These are phyloP conservation scores for Mrakia blollopis DNA, from an alignment of 768 basidiomycete species.

Conservation along the genomic window DNA sequence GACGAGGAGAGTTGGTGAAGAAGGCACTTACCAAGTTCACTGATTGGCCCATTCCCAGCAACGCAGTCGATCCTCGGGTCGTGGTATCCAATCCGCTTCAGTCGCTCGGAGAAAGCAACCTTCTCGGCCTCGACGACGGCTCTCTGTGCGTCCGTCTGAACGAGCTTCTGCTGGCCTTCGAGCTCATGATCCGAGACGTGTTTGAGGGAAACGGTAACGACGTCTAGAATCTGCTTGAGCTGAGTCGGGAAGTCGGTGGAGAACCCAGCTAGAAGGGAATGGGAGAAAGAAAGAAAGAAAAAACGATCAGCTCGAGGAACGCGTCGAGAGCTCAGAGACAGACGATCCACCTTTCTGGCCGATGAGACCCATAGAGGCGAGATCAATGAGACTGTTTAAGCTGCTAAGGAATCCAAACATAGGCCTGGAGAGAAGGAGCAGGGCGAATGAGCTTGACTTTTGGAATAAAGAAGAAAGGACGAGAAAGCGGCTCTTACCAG, in stretches of 20 bases:
- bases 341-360: slow-evolving; percentile 80
- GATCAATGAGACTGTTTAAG: slow-evolving; percentile 63
- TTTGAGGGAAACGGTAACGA: slow-evolving; percentile 67
- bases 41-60: slow-evolving; percentile 79
- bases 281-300: neutral
- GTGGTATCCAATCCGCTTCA: slow-evolving; percentile 68
- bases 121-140: slow-evolving; percentile 27
- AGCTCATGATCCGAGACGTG: slow-evolving; percentile 53
- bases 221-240: slow-evolving; percentile 57
- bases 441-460: neutral
- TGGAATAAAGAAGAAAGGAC: slow-evolving; percentile 41
- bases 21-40: slow-evolving; percentile 65
- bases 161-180: slow-evolving; percentile 34
- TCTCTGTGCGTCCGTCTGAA: neutral
- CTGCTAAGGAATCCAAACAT: slow-evolving; percentile 30
- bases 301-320: neutral
- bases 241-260: slow-evolving; percentile 48
- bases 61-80: slow-evolving; percentile 80
- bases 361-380: slow-evolving; percentile 89
- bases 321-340: no score
- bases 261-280: slow-evolving; percentile 61
- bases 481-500: slow-evolving; percentile 68
- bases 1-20: no score
- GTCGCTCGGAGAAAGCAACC: slow-evolving; percentile 46
- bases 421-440: neutral